Evolutionary conservation across 2,329 filamentous ascomycete species (phyloP), one percentile per base, ranked within the genome.

Genomic region (Venturia effusa): DNA sequence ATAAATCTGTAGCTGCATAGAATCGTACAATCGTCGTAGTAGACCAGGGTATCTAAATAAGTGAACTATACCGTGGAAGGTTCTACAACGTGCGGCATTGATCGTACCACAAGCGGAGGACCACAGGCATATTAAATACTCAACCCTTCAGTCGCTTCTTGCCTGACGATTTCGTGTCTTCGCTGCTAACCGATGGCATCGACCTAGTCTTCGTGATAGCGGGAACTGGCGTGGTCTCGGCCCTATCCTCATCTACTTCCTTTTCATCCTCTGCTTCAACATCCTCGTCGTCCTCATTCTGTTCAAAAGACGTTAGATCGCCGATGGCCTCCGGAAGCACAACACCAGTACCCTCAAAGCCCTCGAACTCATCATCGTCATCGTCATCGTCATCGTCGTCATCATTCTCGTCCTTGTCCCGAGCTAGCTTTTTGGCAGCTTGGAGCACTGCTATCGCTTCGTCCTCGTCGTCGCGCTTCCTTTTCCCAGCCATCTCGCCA

Each of bases 401-500:
- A 2, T 72, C 73, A n/a, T 72, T 67, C 3, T 69, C 69, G 17
- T 72, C 71, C 37, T 74, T 73, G 34, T 74, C 71, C 17, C 69
- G 70, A 4, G 78, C 75, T 22, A 74, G 78, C 22, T 79, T 78
- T 5, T 73, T 74, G 30, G 85, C 84, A 22, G 54, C 61, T 8
- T 63, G 69, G 8, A 69, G 67, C 17, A 15, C 27, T 15, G 17
- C 63, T 60, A 55, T 41, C 8, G 34, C 54, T 27, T 63, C 37
- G 34, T 64, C 55, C 32, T 41, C 22, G n/a, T 73, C 74, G 32
- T 70, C 71, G 5, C 77, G 87, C 70, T 93, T 88, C 77, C 95
- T 90, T 76, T 86, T 88, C 11, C 60, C 60, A 1, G 34, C 41
- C 87, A 96, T 96, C 76, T 97, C 91, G 22, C 92, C 92, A 0